Evolutionary conservation across 139 green algal genomes (phyloP), one percentile per base, ranked within the genome.

Genomic region (Haematococcus sp.): DNA sequence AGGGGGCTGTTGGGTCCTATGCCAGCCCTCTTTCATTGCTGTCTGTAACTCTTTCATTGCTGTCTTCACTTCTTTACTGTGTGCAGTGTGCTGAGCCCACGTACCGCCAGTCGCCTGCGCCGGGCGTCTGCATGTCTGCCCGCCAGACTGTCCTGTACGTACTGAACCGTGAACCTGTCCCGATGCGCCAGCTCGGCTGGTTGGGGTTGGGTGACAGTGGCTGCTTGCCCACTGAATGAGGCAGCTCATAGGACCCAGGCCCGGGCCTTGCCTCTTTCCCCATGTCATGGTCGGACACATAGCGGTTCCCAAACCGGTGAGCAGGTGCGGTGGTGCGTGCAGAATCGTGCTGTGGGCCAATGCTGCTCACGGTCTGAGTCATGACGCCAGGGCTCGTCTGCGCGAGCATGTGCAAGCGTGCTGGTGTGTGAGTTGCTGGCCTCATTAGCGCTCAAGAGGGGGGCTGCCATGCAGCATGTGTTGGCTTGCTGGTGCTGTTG

Each of bases 101-200:
- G 63, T 23, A 81, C 76, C 32, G 74, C 23, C n/a, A 76, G 0
- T 59, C 28, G 1, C 34, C 63, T 4, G 76, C 61, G 1, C 54
- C 68, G 0, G 76, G 76, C 22, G 76, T 81, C 16, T 54, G 32
- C 33, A 70, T 76, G 32, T 81, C 68, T 9, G 75, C 52, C 34
- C 78, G 77, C 56, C 72, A 78, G 2, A 46, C 70, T 2, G 27
- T 59, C n/a, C 68, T 76, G 34, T 61, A 76, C 0, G 63, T 55
- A 3, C 71, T 74, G 52, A 75, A 83, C 19, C 77, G 71, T 7
- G 28, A 25, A n/a, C 75, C 77, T 3, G 77, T 76, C 0, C 71
- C 70, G 19, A 78, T 71, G 1, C 63, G 63, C 9, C 63, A 73
- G 25, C 30, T 51, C 1, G 77, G 71, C 32, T 60, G 55, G 2